phyloP scores from a whole-genome alignment of 768 basidiomycete genomes.

The Suillus lakei region DNA sequence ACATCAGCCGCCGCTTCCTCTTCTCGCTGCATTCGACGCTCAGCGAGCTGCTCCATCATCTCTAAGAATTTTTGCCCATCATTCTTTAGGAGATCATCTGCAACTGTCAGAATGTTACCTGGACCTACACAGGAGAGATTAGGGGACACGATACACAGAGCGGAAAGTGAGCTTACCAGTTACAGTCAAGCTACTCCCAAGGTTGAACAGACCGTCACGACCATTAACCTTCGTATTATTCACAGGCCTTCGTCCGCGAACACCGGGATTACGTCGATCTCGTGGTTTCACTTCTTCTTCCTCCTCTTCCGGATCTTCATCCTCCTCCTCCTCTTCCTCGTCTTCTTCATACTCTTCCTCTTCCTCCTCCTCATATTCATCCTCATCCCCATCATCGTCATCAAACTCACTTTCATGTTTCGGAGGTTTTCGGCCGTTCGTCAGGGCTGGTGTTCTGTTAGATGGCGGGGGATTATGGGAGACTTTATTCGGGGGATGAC shows the following conservation, averaged over 20 bases:
- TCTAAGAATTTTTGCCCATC: constrained; percentile 99
- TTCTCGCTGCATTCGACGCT: constrained; percentile 91
- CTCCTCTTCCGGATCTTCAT: constrained; percentile 68
- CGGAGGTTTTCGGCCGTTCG: constrained; percentile 45
- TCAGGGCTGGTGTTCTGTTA: constrained; percentile 37
- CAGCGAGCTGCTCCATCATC: constrained; percentile 99
- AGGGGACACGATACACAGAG: constrained; percentile 10
- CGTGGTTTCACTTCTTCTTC: constrained; percentile 51
- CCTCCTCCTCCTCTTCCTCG: constrained; percentile 74
- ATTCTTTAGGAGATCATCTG: constrained; percentile 97
- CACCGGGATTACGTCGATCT: constrained; percentile 38
- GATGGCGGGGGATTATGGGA: constrained; percentile 46
- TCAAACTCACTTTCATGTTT: constrained; percentile 69
- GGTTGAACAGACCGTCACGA: constrained; percentile 75
- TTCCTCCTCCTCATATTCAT: constrained; percentile 58
- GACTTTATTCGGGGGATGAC: constrained; percentile 35
- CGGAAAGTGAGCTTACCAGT: constrained; percentile 55
- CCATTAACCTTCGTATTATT: constrained; percentile 52
- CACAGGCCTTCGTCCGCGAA: constrained; percentile 44
- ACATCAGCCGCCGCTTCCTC: constrained; percentile 68
- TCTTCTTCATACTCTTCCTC: constrained; percentile 68
- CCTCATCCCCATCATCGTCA: constrained; percentile 64
- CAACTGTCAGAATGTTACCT: constrained; percentile 96
- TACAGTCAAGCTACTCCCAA: constrained; percentile 84
- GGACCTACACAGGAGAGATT: constrained; percentile 52